Conservation (phyloP, 78 protist genomes). For the Tieghemostelium lacteum region DNA sequence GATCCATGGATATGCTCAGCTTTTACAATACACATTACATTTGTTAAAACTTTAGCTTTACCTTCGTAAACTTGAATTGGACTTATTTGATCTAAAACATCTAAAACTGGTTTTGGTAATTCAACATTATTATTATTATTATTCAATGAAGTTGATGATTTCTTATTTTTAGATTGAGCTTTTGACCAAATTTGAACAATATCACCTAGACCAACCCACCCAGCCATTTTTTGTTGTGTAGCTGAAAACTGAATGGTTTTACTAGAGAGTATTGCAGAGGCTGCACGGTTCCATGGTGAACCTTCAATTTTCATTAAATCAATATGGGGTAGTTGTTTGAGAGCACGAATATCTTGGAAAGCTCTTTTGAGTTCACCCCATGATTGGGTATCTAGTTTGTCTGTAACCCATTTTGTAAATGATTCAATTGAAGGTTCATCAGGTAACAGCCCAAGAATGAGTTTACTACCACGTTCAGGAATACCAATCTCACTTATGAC, state of each 20-base stretch:
- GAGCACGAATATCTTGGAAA: neutral
- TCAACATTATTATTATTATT: neutral
- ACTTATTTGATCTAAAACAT: neutral
- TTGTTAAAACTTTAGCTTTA: neutral
- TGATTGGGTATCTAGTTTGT: neutral
- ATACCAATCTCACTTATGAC: conserved; percentile 3
- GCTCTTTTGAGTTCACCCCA: conserved; percentile 1
- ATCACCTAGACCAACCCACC: conserved; percentile 12
- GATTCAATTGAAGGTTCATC: neutral
- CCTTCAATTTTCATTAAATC: neutral
- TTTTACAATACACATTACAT: neutral
- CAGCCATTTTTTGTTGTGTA: neutral
- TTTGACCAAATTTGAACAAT: conserved; percentile 9
- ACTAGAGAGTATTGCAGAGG: neutral
- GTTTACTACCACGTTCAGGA: neutral
- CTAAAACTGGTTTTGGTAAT: neutral
- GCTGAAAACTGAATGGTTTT: neutral
- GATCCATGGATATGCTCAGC: conserved; percentile 4
- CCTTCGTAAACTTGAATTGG: neutral
- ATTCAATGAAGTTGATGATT: neutral
- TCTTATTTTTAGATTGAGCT: neutral
- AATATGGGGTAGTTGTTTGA: neutral
- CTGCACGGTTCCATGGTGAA: conserved; percentile 11
- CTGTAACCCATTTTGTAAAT: conserved; percentile 11
- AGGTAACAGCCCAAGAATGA: neutral